These are phyloP conservation scores for Colletotrichum cereale DNA, from an alignment of 2,329 filamentous ascomycete species.

Conservation along the genomic window DNA sequence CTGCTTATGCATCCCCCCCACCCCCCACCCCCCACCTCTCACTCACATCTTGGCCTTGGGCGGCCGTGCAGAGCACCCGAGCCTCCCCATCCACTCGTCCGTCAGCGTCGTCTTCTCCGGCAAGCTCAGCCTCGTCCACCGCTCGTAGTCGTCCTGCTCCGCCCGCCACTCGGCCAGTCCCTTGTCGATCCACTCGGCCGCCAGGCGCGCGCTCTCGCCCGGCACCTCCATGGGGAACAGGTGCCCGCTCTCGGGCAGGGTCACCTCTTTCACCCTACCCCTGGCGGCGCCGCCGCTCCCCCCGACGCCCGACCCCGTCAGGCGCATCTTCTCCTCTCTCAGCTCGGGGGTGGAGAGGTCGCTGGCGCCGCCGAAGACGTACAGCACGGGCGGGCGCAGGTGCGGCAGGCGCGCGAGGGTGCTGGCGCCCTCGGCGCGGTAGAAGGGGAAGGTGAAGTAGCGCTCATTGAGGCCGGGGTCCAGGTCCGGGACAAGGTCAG, in stretches of 20 bases:
- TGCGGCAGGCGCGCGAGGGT: conserved; percentile 69
- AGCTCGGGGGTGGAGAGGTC: conserved; percentile 64
- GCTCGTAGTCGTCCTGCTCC: conserved; percentile 68
- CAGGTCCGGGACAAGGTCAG: conserved; percentile 59
- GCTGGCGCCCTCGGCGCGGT: conserved; percentile 72
- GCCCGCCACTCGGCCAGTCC: conserved; percentile 69
- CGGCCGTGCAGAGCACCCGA: conserved; percentile 48
- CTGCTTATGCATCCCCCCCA: neutral
- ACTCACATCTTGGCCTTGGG: conserved; percentile 40
- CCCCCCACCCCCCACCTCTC: too few species aligned
- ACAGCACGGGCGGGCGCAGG: conserved; percentile 75
- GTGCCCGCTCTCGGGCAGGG: conserved; percentile 78
- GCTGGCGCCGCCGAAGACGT: conserved; percentile 74
- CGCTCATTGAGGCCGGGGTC: conserved; percentile 53
- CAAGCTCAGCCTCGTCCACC: conserved; percentile 64
- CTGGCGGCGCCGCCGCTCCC: conserved; percentile 75
- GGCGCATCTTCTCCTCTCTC: conserved; percentile 68
- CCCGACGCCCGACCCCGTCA: conserved; percentile 75
- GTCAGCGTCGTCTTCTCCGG: conserved; percentile 69
- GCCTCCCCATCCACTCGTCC: conserved; percentile 68
- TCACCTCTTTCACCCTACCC: conserved; percentile 75
- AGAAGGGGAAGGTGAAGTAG: conserved; percentile 66
- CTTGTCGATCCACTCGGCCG: conserved; percentile 67
- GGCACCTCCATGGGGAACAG: conserved; percentile 87
- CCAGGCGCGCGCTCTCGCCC: conserved; percentile 71